These are phyloP conservation scores for Xylariaceae sp. DNA, from an alignment of 2,329 filamentous ascomycete species.

Conservation along the genomic window DNA sequence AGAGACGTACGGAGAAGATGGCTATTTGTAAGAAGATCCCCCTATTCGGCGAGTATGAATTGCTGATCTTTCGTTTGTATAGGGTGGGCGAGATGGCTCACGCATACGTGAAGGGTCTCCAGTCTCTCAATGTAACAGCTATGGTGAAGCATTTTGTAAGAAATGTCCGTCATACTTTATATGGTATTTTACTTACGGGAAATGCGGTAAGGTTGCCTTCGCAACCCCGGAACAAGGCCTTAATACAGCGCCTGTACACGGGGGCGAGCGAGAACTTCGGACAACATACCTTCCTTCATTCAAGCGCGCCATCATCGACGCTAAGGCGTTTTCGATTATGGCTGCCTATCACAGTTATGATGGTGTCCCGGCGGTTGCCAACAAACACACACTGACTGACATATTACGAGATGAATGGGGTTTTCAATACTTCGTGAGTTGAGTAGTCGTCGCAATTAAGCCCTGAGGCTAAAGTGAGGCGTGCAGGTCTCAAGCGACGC, in stretches of 20 bases:
- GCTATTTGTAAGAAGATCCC: slow-evolving; percentile 46
- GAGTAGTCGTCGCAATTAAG: slow-evolving; percentile 9
- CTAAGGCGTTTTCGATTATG: slow-evolving; percentile 65
- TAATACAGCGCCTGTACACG: slow-evolving; percentile 59
- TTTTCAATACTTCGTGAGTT: slow-evolving; percentile 62
- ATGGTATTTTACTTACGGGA: slow-evolving; percentile 6
- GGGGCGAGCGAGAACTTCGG: slow-evolving; percentile 50
- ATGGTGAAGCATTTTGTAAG: slow-evolving; percentile 70
- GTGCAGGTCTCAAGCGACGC: slow-evolving; percentile 56
- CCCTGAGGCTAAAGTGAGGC: slow-evolving; percentile 3
- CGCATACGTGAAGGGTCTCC: slow-evolving; percentile 53
- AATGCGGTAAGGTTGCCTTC: slow-evolving; percentile 49
- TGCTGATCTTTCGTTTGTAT: slow-evolving; percentile 17
- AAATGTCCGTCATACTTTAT: not conserved
- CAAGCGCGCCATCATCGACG: slow-evolving; percentile 67
- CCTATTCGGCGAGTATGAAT: not conserved
- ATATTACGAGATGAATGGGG: slow-evolving; percentile 70
- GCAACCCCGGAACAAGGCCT: slow-evolving; percentile 67
- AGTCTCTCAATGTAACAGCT: slow-evolving; percentile 61
- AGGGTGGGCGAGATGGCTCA: slow-evolving; percentile 62
- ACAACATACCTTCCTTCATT: slow-evolving; percentile 57
- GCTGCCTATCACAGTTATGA: slow-evolving; percentile 72
- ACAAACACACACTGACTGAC: slow-evolving; percentile 61
- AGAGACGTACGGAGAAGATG: slow-evolving; percentile 68
- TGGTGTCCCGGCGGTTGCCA: slow-evolving; percentile 63